A percentile compares a stretch with the other conserved stretches of the same genome.
Evolutionary conservation across 257 asterid species (phyloP).

Genomic region (Solanum pimpinellifolium): DNA sequence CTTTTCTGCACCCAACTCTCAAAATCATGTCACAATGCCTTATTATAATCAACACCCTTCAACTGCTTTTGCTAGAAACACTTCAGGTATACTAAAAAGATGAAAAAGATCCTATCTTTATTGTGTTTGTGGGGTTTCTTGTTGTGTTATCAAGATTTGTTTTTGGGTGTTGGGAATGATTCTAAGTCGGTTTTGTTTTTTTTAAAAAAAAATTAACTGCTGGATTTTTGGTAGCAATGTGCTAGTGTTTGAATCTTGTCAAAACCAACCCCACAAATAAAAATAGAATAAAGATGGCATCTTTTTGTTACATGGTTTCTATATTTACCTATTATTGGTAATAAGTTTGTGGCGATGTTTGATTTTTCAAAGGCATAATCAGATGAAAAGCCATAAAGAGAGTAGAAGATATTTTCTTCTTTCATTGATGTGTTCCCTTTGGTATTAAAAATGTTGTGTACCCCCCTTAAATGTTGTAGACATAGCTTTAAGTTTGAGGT

Average conservation of each 20-base stretch:
- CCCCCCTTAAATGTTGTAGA: conserved; percentile 11
- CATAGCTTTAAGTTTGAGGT: not conserved
- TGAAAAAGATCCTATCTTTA: not conserved
- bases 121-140: not conserved
- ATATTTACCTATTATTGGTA: not conserved
- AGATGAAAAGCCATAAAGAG: not conserved
- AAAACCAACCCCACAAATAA: not conserved
- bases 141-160: not conserved
- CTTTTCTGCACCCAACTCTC: conserved; percentile 62
- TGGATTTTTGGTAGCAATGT: not conserved
- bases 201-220: not conserved
- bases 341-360: not conserved
- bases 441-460: conserved; percentile 2
- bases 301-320: not conserved
- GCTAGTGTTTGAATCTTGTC: not conserved
- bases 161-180: not conserved
- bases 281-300: not conserved
- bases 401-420: not conserved
- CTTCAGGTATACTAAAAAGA: not conserved
- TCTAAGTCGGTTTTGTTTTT: not conserved
- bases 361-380: not conserved
- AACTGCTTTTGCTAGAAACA: conserved; percentile 12
- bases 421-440: not conserved
- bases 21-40: conserved; percentile 25
- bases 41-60: conserved; percentile 33